Conservation (phyloP, 2,329 filamentous ascomycete genomes). For the Orbilia oligospora region DNA sequence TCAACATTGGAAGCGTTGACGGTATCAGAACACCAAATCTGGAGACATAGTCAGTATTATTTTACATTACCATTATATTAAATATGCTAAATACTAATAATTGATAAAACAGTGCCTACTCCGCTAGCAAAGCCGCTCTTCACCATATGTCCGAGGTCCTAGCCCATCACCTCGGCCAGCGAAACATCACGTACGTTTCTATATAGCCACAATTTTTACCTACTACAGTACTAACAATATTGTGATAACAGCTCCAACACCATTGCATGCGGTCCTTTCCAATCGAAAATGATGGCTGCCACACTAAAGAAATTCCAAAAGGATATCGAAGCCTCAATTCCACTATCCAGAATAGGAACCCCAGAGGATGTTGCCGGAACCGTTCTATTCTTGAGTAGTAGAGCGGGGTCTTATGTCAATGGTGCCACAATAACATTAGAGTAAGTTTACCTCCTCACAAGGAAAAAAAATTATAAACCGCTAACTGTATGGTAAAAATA, state of each 20-base stretch:
- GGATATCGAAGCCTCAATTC: constrained; percentile 74
- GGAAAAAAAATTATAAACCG: constrained; percentile 64
- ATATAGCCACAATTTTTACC: not conserved
- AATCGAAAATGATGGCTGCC: constrained; percentile 81
- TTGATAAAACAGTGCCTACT: constrained; percentile 69
- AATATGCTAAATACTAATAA: not conserved
- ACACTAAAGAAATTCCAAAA: constrained; percentile 75
- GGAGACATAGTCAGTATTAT: constrained; percentile 69
- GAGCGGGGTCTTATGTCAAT: constrained; percentile 77
- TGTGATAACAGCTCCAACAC: constrained; percentile 72
- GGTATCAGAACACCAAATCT: constrained; percentile 74
- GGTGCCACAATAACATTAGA: constrained; percentile 77
- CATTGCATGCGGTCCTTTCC: constrained; percentile 79
- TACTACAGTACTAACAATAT: not conserved
- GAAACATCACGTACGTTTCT: constrained; percentile 71
- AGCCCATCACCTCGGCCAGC: constrained; percentile 74
- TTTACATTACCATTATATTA: constrained; percentile 63
- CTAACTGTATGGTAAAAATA: constrained; percentile 63
- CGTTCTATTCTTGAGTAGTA: constrained; percentile 78
- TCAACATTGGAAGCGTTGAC: constrained; percentile 78
- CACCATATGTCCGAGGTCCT: constrained; percentile 77
- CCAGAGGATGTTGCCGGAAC: constrained; percentile 79
- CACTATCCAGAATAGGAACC: constrained; percentile 77
- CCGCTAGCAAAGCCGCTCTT: constrained; percentile 75
- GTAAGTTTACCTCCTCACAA: constrained; percentile 25